Evolutionary conservation across 306 rosid genomes (phyloP), one percentile per base, ranked within the genome.

Genomic region (Crotalaria pallida): DNA sequence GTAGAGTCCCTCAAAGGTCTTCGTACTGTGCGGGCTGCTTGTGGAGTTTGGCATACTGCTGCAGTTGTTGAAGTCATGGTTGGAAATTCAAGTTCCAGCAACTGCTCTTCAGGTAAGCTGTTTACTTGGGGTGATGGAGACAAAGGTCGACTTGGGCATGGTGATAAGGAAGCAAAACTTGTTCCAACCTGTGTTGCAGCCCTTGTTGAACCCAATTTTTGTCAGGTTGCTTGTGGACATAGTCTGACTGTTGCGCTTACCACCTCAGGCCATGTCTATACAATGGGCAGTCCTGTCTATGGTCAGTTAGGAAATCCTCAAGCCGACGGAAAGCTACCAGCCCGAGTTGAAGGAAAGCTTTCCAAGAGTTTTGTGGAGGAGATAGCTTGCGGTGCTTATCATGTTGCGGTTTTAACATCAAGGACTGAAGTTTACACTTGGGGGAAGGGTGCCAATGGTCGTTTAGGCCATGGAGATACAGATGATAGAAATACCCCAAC

Each of bases 71-170:
- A 94, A 87, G 95, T 94, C 83, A 91, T 94, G 94, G 96, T 87
- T 62, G 97, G 97, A 59, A 94, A 88, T 76, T 88, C 98, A 49
- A 83, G 92, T 84, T 87, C 96, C 62, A 87, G 97, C 71, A 94
- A 87, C 80, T 88, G 94, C 76, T 94, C 99, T 77, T 94, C 96
- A 43, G 98, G 96, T 64, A 88, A 94, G 84, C 84, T 94, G 71
- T 94, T 94, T 79, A 94, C 99, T 57, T 94, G 99, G 99, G 99
- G 99, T 40, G 99, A 94, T 85, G 99, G 99, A 41, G 99, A 94
- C 84, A 94, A 94, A 81, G 92, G 99, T 66, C 88, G 97, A 55
- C 89, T 94, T 75, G 99, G 99, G 81, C 99, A 90, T 71, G 99
- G 97, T 73, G 95, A 89, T 82, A 94, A 88, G 88, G 99, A 88